These are phyloP conservation scores for Acanthamoeba healyi DNA, from an alignment of 208 protist genomes.

Conservation along the genomic window DNA sequence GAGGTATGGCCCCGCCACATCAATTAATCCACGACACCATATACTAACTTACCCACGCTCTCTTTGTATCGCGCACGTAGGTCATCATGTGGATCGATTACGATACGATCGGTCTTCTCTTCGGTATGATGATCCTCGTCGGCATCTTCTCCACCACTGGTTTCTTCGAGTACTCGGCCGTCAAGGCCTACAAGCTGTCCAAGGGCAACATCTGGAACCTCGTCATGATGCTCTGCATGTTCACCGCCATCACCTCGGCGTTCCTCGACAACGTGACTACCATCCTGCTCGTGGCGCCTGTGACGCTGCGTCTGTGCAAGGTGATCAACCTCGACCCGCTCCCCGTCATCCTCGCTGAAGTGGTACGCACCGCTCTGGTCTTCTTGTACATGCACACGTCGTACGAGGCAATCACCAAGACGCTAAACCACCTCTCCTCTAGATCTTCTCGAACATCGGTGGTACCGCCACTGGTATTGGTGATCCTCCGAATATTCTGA, in stretches of 20 bases:
- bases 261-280: slow-evolving; percentile 92
- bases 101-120: slow-evolving; percentile 79
- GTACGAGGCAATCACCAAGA: neutral
- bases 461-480: slow-evolving; percentile 85
- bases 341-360: slow-evolving; percentile 85
- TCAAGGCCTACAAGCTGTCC: slow-evolving; percentile 83
- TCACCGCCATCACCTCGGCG: slow-evolving; percentile 83
- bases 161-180: slow-evolving; percentile 87
- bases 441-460: slow-evolving; percentile 85
- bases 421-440: no score
- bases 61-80: neutral
- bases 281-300: slow-evolving; percentile 89
- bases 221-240: slow-evolving; percentile 69
- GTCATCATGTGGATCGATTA: slow-evolving; percentile 87
- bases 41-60: neutral
- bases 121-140: slow-evolving; percentile 91
- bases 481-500: slow-evolving; percentile 90
- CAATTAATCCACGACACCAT: neutral
- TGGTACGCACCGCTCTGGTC: slow-evolving; percentile 68
- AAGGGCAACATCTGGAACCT: slow-evolving; percentile 82
- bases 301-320: slow-evolving; percentile 86
- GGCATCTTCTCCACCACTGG: slow-evolving; percentile 87
- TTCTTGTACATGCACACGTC: neutral
- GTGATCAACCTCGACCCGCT: slow-evolving; percentile 86
- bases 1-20: slow-evolving; percentile 57